phyloP scores from a whole-genome alignment of 768 basidiomycete genomes.

The Hypsizygus marmoreus region DNA sequence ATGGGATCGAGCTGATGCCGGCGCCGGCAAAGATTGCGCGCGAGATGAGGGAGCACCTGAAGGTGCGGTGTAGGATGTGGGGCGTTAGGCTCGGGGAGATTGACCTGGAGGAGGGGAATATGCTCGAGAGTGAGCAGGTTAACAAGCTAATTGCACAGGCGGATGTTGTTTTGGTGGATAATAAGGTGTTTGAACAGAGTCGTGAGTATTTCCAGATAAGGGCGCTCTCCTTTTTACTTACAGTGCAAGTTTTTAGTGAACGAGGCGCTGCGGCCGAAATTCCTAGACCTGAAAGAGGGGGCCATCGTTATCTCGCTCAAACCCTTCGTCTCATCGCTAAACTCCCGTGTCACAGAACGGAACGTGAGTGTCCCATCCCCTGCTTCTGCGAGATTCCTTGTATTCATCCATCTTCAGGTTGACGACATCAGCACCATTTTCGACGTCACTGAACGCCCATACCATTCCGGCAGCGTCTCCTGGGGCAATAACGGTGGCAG shows the following conservation, averaged over 20 bases:
- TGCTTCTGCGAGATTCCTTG: background rate
- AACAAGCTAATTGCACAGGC: conserved; percentile 74
- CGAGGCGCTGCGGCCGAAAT: conserved; percentile 82
- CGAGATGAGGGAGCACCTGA: conserved; percentile 73
- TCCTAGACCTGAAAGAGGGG: conserved; percentile 92
- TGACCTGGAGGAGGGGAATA: conserved; percentile 84
- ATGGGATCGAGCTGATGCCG: conserved; percentile 77
- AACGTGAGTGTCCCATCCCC: conserved; percentile 52
- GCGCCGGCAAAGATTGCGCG: conserved; percentile 81
- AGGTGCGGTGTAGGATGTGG: conserved; percentile 87
- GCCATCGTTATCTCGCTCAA: conserved; percentile 87
- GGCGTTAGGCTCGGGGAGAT: conserved; percentile 76
- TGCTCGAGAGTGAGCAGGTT: conserved; percentile 69
- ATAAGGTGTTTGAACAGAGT: conserved; percentile 78
- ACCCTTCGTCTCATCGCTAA: conserved; percentile 74
- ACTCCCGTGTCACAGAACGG: conserved; percentile 80
- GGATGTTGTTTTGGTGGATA: conserved; percentile 90
- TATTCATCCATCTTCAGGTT: conserved; percentile 39
- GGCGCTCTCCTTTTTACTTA: too few relatives aligned
- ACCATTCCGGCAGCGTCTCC: conserved; percentile 75
- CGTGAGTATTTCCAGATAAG: conserved; percentile 57
- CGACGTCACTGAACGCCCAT: conserved; percentile 67
- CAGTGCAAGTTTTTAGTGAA: conserved; percentile 84
- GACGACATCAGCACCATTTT: conserved; percentile 85
- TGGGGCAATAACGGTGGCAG: conserved; percentile 75